phyloP scores from a whole-genome alignment of 768 basidiomycete genomes.

The Tylopilus balloui region DNA sequence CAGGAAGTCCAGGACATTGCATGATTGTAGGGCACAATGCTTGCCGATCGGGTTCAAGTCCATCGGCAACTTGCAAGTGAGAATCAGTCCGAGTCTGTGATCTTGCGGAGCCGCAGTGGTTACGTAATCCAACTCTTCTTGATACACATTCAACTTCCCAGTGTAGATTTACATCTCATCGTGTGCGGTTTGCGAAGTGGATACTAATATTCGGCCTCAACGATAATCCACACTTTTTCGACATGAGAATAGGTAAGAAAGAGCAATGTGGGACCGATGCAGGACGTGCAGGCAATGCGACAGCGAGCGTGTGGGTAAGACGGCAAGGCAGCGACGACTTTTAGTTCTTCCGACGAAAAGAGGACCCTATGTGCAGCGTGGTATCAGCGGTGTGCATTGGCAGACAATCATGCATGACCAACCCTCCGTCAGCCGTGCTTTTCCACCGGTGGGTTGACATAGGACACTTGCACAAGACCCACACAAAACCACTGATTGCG shows the following conservation, averaged over 20 bases:
- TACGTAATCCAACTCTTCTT: background rate
- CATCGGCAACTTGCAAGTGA: constrained; percentile 15
- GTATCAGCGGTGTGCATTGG: constrained; percentile 6
- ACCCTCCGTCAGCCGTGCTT: constrained; percentile 98
- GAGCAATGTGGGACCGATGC: background rate
- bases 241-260: constrained; percentile 2
- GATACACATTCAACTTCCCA: too few relatives aligned
- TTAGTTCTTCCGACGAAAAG: constrained; percentile 96
- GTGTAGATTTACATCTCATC: too few relatives aligned
- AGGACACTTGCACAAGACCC: constrained; percentile 88
- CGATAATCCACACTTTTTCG: constrained; percentile 13
- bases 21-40: constrained; percentile 58
- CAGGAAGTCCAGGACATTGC: constrained; percentile 66
- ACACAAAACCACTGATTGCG: constrained; percentile 95
- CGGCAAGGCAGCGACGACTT: background rate
- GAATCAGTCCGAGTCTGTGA: background rate
- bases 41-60: constrained; percentile 54
- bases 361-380: constrained; percentile 64
- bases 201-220: constrained; percentile 10
- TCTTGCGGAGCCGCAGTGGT: background rate
- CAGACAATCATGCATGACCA: constrained; percentile 29
- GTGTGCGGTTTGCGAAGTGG: constrained; percentile 4
- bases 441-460: constrained; percentile 98
- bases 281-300: constrained; percentile 5
- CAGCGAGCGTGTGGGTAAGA: background rate